Evolutionary conservation across 257 asterid genomes (phyloP), one percentile per base, ranked within the genome.

Genomic region (Linderniella brevidens): DNA sequence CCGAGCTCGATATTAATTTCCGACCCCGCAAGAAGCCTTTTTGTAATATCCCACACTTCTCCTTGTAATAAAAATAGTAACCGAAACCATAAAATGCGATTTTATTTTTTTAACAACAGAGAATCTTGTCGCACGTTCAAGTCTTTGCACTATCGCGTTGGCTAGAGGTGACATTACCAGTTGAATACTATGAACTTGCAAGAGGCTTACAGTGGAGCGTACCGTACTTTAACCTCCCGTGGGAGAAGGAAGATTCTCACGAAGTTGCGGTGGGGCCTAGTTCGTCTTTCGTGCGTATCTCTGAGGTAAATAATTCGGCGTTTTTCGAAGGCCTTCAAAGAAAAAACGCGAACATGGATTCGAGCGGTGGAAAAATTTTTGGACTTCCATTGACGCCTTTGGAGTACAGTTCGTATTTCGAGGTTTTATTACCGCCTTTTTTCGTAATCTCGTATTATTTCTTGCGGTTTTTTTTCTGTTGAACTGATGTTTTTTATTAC

Each of bases 161-260:
- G 95, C 58, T 84, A 50, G 73, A 82, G 37, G 79, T 80, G 48
- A 62, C 80, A 17, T 67, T 81, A 60, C 98, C 98, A 0, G 75
- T 84, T 11, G 94, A 88, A 56, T 88, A 78, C 56, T 80, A 79
- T 35, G 95, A 88, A 63, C 76, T 88, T 49, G 58, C 82, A 41
- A 70, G 86, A 69, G 92, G 94, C 53, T 56, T 84, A 32, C 87
- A 74, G 17, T 88, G 98, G 98, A 88, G 90, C 46, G 68, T 88
- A 53, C 95, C 98, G 39, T 88, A 84, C 72, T 73, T 78, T 62
- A 69, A 43, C 48, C 90, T 88, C 62, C 98, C 94, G 8, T 88
- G 98, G 98, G 95, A 88, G 69, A 67, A 44, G 17, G 69, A 48
- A 20, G 41, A 56, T 37, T 16, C 11, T 43, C 57, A 37, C 41